phyloP scores from a whole-genome alignment of 192 early-diverging fungal genomes.

The Oehlia diaphana region DNA sequence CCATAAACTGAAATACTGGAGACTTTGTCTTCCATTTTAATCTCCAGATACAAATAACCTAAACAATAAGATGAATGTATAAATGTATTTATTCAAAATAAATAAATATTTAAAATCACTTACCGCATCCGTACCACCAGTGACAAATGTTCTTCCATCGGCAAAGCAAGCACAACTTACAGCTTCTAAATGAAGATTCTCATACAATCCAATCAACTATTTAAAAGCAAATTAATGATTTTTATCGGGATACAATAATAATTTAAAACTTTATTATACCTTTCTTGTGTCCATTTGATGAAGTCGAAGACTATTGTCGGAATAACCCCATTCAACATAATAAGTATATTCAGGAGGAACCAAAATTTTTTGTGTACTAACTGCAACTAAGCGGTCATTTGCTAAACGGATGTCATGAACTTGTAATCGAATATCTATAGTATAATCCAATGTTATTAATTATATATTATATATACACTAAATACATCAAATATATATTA shows the following conservation, averaged over 20 bases:
- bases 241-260: background rate
- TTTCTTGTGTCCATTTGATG: constrained; percentile 53
- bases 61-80: constrained; percentile 2
- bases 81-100: constrained; percentile 16
- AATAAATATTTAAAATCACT: background rate
- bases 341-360: constrained; percentile 45
- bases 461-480: background rate
- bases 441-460: background rate
- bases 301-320: constrained; percentile 59
- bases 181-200: constrained; percentile 60
- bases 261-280: constrained; percentile 23
- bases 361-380: constrained; percentile 42
- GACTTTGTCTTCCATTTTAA: constrained; percentile 44
- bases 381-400: constrained; percentile 42
- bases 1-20: constrained; percentile 49
- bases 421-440: constrained; percentile 50
- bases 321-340: constrained; percentile 67
- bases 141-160: constrained; percentile 59
- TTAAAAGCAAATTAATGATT: background rate
- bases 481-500: constrained; percentile 28
- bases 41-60: constrained; percentile 64
- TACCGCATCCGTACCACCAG: constrained; percentile 57
- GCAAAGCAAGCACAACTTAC: constrained; percentile 62
- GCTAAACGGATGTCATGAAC: constrained; percentile 48
- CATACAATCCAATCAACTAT: constrained; percentile 52